These are phyloP conservation scores for Physcomitrellopsis africana DNA, from an alignment of 225 moss, liverwort and hornwort species.

Conservation along the genomic window DNA sequence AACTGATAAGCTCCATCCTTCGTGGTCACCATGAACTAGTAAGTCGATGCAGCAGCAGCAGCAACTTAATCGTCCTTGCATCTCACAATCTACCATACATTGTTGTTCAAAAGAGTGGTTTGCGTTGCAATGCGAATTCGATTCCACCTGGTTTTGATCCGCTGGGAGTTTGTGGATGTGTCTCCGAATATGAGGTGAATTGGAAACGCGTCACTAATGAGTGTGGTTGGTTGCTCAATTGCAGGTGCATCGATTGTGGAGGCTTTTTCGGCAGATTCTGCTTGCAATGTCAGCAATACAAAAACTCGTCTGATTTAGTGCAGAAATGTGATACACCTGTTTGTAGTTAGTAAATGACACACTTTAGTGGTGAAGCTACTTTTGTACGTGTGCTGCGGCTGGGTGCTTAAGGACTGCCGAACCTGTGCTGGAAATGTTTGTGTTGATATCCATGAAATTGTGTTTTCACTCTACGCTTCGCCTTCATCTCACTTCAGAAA, in stretches of 20 bases:
- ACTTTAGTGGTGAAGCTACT: too few species aligned
- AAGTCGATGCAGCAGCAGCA: not conserved
- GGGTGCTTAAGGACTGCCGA: too few species aligned
- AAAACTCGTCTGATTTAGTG: not conserved
- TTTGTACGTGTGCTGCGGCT: too few species aligned
- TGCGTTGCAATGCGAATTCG: too few species aligned
- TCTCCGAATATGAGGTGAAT: not conserved
- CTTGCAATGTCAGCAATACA: not conserved
- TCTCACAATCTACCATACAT: not conserved
- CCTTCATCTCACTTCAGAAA: too few species aligned
- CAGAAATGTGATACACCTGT: not conserved
- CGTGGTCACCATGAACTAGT: not conserved
- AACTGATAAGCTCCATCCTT: not conserved
- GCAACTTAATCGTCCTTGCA: not conserved
- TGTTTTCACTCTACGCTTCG: too few species aligned
- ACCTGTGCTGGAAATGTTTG: too few species aligned
- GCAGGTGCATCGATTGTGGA: slow-evolving; percentile 1
- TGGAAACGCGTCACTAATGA: not conserved
- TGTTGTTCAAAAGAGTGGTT: too few species aligned
- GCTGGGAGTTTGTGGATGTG: not conserved
- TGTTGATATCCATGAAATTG: too few species aligned
- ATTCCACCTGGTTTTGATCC: too few species aligned
- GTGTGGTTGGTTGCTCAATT: not conserved
- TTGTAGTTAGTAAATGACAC: too few species aligned
- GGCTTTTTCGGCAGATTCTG: not conserved